Evolutionary conservation across 768 basidiomycete species (phyloP), one percentile per base, ranked within the genome.

Genomic region (Panellus pusillus): DNA sequence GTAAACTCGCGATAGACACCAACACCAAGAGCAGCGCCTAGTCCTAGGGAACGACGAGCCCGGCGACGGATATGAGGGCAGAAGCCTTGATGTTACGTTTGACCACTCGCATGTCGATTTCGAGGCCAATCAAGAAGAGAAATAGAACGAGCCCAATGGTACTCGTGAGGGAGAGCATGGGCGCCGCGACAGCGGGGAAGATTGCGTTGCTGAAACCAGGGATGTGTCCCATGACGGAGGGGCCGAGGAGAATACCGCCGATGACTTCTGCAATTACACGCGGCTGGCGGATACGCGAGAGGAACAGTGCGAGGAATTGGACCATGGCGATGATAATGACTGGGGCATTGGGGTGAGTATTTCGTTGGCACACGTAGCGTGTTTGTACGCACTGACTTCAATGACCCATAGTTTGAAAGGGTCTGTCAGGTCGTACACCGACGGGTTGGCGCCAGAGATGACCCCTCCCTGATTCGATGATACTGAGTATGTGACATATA

Each of bases 261-360:
- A 98, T 82, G 54, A 97, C 88, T 68, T 98, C 95, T 38, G 93
- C 85, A 47, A 97, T 93, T 55, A 98, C 95, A n/a, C 86, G 78
- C 2, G 96, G 96, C 64, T 98, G 95, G 31, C 82, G 84, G 32
- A 96, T 82, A 50, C 78, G 84, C 8, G 74, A 68, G 18, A 97
- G 75, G 46, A 80, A 52, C 17, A 89, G 68, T 0, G 82, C 77
- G 9, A 98, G 81, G 6, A 88, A 53, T 64, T 94, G 90, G 35
- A 85, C 83, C 78, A 93, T 84, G 31, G 70, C 71, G 52, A 97
- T 78, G 72, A 98, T 93, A 60, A 98, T 81, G 44, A 87, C 87
- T 83, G 69, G 38, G 29, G 14, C 6, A 43, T 28, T 38, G 19
- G 29, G 50, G 54, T 32, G 44, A 44, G 15, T n/a, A 45, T 24